A percentile compares a stretch with the other conserved stretches of the same genome.
These are phyloP conservation scores for Botrytis porri DNA, from an alignment of 2,329 filamentous ascomycete species.

Conservation along the genomic window DNA sequence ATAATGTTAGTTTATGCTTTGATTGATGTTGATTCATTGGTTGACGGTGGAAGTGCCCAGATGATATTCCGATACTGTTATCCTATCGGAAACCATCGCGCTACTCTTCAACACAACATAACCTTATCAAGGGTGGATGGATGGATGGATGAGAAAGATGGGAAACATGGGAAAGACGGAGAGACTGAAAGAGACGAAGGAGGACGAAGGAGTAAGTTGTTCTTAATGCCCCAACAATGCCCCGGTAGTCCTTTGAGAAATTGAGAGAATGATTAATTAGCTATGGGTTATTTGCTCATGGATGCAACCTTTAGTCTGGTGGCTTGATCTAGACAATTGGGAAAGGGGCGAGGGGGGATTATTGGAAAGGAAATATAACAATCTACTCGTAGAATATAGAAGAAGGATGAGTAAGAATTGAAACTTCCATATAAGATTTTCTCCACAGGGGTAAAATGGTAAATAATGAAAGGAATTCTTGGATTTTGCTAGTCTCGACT, in stretches of 20 bases:
- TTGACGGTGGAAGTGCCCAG: neutral
- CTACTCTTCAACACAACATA: neutral
- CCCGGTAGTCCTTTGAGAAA: neutral
- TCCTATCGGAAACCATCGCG: slow-evolving; percentile 1
- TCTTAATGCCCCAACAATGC: neutral
- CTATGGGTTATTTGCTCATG: neutral
- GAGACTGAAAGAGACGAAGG: neutral
- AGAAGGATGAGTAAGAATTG: neutral
- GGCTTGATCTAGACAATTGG: neutral
- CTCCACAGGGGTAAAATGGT: neutral
- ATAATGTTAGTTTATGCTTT: neutral
- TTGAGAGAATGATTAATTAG: no score
- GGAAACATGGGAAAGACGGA: neutral
- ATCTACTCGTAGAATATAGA: neutral
- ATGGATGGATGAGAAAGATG: neutral
- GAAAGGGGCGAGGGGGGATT: neutral
- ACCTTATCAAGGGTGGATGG: no score
- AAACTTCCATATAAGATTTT: neutral
- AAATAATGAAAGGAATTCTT: neutral
- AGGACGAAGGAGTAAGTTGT: neutral
- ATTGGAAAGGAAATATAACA: neutral
- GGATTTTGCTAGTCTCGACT: neutral
- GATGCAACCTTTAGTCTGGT: neutral
- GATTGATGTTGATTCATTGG: neutral
- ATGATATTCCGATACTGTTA: neutral